Evolutionary conservation across 2,329 filamentous ascomycete genomes (phyloP).

Genomic region (Trichoderma lentiforme): DNA sequence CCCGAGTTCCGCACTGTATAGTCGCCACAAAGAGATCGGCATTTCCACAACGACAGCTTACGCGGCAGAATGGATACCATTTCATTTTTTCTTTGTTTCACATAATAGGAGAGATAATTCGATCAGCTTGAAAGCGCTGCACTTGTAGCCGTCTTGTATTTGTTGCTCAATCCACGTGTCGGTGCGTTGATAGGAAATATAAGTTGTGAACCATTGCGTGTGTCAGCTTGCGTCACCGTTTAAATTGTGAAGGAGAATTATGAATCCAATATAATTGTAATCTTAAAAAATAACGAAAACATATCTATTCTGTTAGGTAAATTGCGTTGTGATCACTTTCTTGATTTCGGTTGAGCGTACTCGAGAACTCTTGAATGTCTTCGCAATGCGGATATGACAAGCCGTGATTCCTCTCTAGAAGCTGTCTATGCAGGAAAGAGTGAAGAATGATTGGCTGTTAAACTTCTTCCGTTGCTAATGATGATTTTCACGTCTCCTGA

Average conservation of each 20-base stretch:
- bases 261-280: neutral
- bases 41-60: neutral
- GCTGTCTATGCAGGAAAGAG: neutral
- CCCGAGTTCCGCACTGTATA: slow-evolving; percentile 5
- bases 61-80: slow-evolving; percentile 3
- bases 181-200: neutral
- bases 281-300: too few relatives aligned
- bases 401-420: neutral
- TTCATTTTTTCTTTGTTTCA: neutral
- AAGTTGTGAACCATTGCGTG: neutral
- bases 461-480: neutral
- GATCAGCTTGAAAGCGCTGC: neutral
- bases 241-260: neutral
- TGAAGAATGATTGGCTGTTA: neutral
- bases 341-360: neutral
- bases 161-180: neutral
- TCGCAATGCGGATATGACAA: neutral
- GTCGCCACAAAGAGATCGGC: neutral
- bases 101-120: neutral
- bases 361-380: neutral
- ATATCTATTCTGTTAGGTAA: neutral
- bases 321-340: neutral
- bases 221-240: neutral
- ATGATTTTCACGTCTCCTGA: neutral
- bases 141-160: neutral